A percentile compares a stretch with the other conserved stretches of the same genome.
phyloP scores from a whole-genome alignment of 768 basidiomycete genomes.

The Mycena haematopus region DNA sequence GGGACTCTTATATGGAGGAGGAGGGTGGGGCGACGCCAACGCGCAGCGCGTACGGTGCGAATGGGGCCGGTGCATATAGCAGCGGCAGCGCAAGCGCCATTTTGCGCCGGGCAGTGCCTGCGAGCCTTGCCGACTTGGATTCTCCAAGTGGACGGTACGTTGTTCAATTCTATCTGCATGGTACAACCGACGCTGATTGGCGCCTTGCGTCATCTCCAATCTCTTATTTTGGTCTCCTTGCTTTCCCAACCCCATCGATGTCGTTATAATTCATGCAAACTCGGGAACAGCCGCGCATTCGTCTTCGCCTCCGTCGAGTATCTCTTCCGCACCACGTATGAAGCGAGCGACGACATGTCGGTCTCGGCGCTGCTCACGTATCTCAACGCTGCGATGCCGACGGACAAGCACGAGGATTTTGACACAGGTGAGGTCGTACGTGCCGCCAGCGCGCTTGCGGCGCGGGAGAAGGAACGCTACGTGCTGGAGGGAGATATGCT shows the following conservation, averaged over 20 bases:
- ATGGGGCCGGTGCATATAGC: background rate
- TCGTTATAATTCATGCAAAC: too few species aligned
- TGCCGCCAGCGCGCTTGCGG: conserved; percentile 38
- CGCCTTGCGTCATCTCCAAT: conserved; percentile 12
- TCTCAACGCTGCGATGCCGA: conserved; percentile 77
- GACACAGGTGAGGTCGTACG: conserved; percentile 75
- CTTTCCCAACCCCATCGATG: background rate
- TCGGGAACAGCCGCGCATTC: conserved; percentile 56
- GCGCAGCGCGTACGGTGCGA: conserved; percentile 12
- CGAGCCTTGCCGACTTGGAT: conserved; percentile 64
- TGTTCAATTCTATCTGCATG: background rate
- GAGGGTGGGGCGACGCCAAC: conserved; percentile 29
- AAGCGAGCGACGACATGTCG: conserved; percentile 67
- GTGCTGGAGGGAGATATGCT: conserved; percentile 28
- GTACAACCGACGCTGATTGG: background rate
- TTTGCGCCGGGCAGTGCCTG: conserved; percentile 39
- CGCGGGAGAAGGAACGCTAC: conserved; percentile 19
- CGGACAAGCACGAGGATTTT: conserved; percentile 83
- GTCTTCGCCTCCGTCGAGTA: conserved; percentile 65
- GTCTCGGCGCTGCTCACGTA: conserved; percentile 74
- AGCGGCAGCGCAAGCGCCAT: conserved; percentile 15
- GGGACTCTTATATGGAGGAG: conserved; percentile 37
- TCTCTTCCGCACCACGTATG: conserved; percentile 74
- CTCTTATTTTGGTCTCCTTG: conserved; percentile 6
- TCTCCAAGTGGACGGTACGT: conserved; percentile 66